Percentiles rank a stretch among this genome's conserved stretches.
Evolutionary conservation across 768 basidiomycete genomes (phyloP).

Genomic region (Termitomyces sp.): DNA sequence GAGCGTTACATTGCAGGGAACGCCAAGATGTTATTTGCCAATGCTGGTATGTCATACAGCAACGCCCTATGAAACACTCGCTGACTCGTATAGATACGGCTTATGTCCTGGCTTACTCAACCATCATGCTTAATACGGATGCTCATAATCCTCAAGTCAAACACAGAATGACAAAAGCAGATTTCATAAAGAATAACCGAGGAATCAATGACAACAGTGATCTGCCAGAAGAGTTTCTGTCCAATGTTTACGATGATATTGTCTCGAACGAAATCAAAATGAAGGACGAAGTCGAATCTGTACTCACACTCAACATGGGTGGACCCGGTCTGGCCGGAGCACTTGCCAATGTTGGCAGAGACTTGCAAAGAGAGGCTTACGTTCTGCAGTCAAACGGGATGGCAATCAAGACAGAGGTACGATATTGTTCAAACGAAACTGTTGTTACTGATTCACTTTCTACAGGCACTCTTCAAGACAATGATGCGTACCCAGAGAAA

Average conservation of each 20-base stretch:
- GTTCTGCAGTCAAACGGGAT: conserved; percentile 94
- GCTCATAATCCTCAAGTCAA: conserved; percentile 95
- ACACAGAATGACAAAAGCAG: conserved; percentile 86
- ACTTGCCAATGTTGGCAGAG: conserved; percentile 86
- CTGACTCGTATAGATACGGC: conserved; percentile 62
- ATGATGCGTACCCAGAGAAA: conserved; percentile 92
- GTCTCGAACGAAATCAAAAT: conserved; percentile 91
- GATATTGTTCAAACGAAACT: conserved; percentile 8
- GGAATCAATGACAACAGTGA: conserved; percentile 92
- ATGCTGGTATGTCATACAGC: conserved; percentile 66
- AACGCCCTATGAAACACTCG: neutral
- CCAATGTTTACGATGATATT: conserved; percentile 86
- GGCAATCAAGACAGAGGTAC: conserved; percentile 93
- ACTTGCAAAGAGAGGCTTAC: conserved; percentile 95
- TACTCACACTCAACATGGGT: conserved; percentile 34
- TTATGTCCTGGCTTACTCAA: conserved; percentile 93
- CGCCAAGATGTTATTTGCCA: conserved; percentile 79
- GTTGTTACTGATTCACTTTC: neutral
- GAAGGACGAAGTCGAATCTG: conserved; percentile 92
- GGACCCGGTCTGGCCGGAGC: conserved; percentile 78
- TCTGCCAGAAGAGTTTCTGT: conserved; percentile 82
- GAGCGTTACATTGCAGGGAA: conserved; percentile 94
- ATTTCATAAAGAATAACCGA: conserved; percentile 93
- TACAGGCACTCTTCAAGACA: conserved; percentile 84
- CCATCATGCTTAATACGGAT: conserved; percentile 96